Base-by-base conservation (phyloP, 164 flowering plant genomes). In the Vitis amurensis region DNA sequence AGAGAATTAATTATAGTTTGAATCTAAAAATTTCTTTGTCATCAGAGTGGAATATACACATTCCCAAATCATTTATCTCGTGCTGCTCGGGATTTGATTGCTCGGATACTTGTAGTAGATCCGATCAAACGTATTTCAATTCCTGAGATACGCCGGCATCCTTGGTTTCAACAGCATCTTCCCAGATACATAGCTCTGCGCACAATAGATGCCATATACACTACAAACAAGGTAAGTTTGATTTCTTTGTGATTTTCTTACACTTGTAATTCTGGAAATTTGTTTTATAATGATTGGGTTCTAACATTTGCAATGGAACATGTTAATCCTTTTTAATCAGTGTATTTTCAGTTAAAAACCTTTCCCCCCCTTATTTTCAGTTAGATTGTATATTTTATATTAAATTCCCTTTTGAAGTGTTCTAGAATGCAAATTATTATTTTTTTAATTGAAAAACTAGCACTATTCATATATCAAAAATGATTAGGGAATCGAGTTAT, bases 131-230 rank as follows among this genome's bases (percentile, higher is more conserved):
- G 73, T 15, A 74, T 78, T 31, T 66, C 78, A 3, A 74, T 74
- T 49, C 81, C 78, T 23, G 75, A 74, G 61, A 78, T 78, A 23
- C 71, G 69, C 16, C 61, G 19, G 47, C 81, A 78, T 65, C 71
- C 73, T 16, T 78, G 81, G 81, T 78, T 78, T 56, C 73, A 64
- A 13, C 53, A 68, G 27, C 66, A 64, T 49, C 71, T 74, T 74
- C 78, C 73, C 4, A 61, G 9, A 17, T 64, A 65, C 60, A 59
- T 71, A 23, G 66, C 70, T 14, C 16, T 53, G n/a, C 76, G 50
- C 16, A 47, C 68, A n/a, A 51, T 37, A 2, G 56, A 50, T 48
- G 12, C 16, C 29, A 15, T n/a, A 48, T 16, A 30, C 51, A 64
- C 19, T 71, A 27, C 68, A 37, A 59, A 53, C 8, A 48, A 64